Base-by-base conservation (phyloP, 352 stramenopile genomes). In the Pythium plurisporium region DNA sequence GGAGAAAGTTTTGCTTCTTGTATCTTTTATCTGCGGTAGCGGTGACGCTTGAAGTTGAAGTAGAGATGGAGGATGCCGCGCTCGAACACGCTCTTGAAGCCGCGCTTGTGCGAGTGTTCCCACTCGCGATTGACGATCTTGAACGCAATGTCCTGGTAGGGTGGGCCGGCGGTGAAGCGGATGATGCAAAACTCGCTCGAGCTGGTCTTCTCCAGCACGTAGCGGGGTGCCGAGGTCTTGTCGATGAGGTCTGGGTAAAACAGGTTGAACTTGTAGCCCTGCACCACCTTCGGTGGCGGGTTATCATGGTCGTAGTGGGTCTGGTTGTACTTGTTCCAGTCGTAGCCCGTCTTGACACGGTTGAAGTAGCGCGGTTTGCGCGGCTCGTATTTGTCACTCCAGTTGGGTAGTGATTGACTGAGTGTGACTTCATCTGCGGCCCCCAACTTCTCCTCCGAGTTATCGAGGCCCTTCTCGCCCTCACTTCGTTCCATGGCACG, bases 301-400 rank as follows among this genome's bases (percentile, higher is more conserved):
- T 99, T 99, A 70, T 99, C 97, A 63, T 95, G 84, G 81, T 99
- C 97, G 73, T 99, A 99, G 74, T 99, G 97, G 45, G 96, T 98
- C 72, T 99, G 96, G 77, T 99, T 99, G 89, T 99, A 99, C 78
- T 98, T 98, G 86, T 99, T 99, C 96, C 97, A 99, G 74, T 99
- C 96, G 72, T 98, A 99, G 29, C 97, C 97, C 2, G 96, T 99
- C 79, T 98, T 98, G 66, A 99, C 96, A 33, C 97, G 94, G 79
- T 99, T 99, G 61, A 99, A 99, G 76, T 99, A 99, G 4, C 96
- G 85, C 7, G 97, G 97, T 70, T 99, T 99, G 33, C 97, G 90
- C 15, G 96, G 96, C 55, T 94, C 81, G 74, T 98, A 99, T 74
- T 98, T 98, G 57, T 98, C 92, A 72, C 95, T 92, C 96, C 96